These are phyloP conservation scores for Cladosporium sp. DNA, from an alignment of 2,329 filamentous ascomycete species.

Conservation along the genomic window DNA sequence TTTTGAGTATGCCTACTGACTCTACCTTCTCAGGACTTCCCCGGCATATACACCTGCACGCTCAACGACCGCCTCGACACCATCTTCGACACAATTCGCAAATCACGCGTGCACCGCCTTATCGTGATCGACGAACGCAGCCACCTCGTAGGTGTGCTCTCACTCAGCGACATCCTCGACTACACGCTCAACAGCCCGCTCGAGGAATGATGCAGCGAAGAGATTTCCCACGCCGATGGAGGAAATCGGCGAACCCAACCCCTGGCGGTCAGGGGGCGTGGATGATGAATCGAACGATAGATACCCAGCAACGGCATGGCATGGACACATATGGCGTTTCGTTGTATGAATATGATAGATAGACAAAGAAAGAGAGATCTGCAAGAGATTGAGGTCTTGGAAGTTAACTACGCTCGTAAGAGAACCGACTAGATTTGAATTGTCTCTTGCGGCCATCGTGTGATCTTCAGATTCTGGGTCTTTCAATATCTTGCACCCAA, in stretches of 20 bases:
- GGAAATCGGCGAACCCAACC: not conserved
- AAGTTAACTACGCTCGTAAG: not conserved
- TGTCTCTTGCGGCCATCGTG: not conserved
- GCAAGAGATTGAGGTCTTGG: not conserved
- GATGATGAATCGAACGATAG: slow-evolving; percentile 8
- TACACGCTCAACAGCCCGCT: slow-evolving; percentile 67
- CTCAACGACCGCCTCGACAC: slow-evolving; percentile 89
- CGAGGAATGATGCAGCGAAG: slow-evolving; percentile 24
- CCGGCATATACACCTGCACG: slow-evolving; percentile 94
- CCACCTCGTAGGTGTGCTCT: slow-evolving; percentile 83
- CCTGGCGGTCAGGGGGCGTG: not conserved
- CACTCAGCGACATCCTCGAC: slow-evolving; percentile 92
- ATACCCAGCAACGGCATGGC: slow-evolving; percentile 10
- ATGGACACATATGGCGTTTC: slow-evolving; percentile 11
- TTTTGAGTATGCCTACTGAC: not conserved
- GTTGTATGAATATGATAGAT: slow-evolving; percentile 7
- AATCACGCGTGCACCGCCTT: slow-evolving; percentile 88
- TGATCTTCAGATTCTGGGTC: not conserved
- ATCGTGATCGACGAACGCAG: slow-evolving; percentile 90
- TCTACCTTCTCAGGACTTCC: slow-evolving; percentile 70
- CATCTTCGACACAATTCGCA: slow-evolving; percentile 94
- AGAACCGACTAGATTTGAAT: too few species aligned
- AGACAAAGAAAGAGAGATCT: not conserved
- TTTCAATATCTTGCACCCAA: not conserved
- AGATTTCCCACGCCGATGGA: not conserved